phyloP scores from a whole-genome alignment of 1,284 basidiomycete species.

The Leccinum pachyderme region DNA sequence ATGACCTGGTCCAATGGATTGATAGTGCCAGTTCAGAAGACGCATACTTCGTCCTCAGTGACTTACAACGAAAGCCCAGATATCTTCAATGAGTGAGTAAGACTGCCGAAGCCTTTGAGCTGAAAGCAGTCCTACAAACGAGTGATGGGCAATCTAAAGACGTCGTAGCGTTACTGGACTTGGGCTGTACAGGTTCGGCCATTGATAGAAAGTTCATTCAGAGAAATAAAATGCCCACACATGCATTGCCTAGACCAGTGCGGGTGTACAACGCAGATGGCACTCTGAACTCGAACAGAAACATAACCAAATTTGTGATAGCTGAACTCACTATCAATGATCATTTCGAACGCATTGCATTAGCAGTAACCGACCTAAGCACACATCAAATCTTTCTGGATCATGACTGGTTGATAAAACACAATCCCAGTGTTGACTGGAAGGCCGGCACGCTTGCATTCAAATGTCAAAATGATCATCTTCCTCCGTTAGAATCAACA shows the following conservation, averaged over 20 bases:
- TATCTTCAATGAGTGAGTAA: not conserved
- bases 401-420: not conserved
- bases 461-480: too few species aligned
- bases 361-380: not conserved
- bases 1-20: too few species aligned
- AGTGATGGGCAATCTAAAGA: not conserved
- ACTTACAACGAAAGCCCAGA: not conserved
- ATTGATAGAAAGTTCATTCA: not conserved
- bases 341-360: not conserved
- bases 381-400: not conserved
- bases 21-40: not conserved
- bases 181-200: not conserved
- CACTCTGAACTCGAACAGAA: too few species aligned
- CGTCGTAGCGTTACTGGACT: not conserved
- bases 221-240: too few species aligned
- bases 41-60: not conserved
- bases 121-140: not conserved
- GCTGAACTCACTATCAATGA: not conserved
- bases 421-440: not conserved
- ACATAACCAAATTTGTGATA: not conserved
- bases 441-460: too few species aligned
- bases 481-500: too few species aligned
- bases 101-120: not conserved
- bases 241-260: too few species aligned
- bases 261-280: too few species aligned